Evolutionary conservation across 2,329 filamentous ascomycete genomes (phyloP).

Genomic region (Sphaerulina vaccinii): DNA sequence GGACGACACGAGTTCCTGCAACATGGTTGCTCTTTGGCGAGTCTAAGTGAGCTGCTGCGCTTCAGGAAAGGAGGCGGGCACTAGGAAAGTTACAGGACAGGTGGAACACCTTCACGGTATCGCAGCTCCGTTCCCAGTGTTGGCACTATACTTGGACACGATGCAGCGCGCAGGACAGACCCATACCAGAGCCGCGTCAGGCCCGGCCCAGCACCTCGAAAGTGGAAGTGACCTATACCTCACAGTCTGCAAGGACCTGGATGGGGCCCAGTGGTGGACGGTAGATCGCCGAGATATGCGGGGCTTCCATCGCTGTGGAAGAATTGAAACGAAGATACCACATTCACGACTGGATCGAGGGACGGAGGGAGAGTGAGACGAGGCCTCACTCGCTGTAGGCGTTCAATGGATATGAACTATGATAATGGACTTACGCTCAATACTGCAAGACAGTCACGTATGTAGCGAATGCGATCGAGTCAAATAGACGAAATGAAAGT

Average conservation of each 20-base stretch:
- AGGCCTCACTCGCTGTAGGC: conserved; percentile 4
- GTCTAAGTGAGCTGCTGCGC: conserved; percentile 80
- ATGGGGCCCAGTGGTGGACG: not conserved
- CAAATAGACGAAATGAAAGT: conserved; percentile 11
- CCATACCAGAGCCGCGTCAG: not conserved
- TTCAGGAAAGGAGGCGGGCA: conserved; percentile 70
- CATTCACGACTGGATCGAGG: conserved; percentile 13
- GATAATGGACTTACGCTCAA: conserved; percentile 17
- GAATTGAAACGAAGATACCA: conserved; percentile 18
- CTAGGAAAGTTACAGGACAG: conserved; percentile 25
- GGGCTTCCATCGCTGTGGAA: not conserved
- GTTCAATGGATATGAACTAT: conserved; percentile 8
- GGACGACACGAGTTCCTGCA: conserved; percentile 91
- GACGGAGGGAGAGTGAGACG: not conserved
- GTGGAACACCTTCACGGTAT: conserved; percentile 1
- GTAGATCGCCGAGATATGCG: not conserved
- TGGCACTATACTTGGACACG: not conserved
- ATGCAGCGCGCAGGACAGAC: not conserved
- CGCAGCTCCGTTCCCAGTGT: not conserved
- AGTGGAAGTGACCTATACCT: conserved; percentile 1
- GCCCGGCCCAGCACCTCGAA: no score
- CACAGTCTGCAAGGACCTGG: no score
- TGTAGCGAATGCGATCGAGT: conserved; percentile 7
- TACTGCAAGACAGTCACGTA: conserved; percentile 9
- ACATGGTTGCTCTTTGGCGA: conserved; percentile 79